Conservation (phyloP, 2,329 filamentous ascomycete genomes). For the Colletotrichum cereale region DNA sequence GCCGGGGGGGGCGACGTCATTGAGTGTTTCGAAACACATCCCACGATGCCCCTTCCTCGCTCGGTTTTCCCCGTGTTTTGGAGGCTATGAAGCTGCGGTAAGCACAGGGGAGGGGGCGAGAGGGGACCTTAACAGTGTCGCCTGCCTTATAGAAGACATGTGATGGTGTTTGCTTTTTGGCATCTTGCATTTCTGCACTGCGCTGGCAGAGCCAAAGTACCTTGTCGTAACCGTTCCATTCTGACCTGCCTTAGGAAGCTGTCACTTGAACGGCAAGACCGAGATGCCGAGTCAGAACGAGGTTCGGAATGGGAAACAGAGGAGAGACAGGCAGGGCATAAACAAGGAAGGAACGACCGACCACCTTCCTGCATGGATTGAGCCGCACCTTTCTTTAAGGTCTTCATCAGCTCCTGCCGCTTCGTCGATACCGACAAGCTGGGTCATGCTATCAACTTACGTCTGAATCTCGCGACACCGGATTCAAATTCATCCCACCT, state of each 20-base stretch:
- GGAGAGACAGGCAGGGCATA: not conserved
- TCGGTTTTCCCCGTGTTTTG: conserved; percentile 31
- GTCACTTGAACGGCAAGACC: not conserved
- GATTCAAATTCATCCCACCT: conserved; percentile 1
- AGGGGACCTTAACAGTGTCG: not conserved
- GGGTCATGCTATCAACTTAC: conserved; percentile 2
- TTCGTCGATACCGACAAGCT: not conserved
- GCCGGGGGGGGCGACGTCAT: conserved; percentile 25
- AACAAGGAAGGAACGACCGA: not conserved
- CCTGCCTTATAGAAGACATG: conserved; percentile 1
- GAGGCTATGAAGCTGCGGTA: conserved; percentile 20
- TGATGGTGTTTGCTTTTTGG: not conserved
- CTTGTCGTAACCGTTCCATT: not conserved
- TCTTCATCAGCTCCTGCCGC: not conserved
- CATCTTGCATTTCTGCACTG: not conserved
- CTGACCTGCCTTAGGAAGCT: not conserved
- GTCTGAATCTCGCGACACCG: not conserved
- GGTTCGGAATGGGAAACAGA: not conserved
- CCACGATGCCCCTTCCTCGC: conserved; percentile 38
- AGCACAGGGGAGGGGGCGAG: not conserved
- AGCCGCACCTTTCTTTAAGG: not conserved
- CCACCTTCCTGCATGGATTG: not conserved
- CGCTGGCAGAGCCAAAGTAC: not conserved
- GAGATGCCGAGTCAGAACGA: not conserved
- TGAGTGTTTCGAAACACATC: conserved; percentile 40